Evolutionary conservation across 2,329 filamentous ascomycete species (phyloP).

Genomic region (Rhynchosporium secalis): DNA sequence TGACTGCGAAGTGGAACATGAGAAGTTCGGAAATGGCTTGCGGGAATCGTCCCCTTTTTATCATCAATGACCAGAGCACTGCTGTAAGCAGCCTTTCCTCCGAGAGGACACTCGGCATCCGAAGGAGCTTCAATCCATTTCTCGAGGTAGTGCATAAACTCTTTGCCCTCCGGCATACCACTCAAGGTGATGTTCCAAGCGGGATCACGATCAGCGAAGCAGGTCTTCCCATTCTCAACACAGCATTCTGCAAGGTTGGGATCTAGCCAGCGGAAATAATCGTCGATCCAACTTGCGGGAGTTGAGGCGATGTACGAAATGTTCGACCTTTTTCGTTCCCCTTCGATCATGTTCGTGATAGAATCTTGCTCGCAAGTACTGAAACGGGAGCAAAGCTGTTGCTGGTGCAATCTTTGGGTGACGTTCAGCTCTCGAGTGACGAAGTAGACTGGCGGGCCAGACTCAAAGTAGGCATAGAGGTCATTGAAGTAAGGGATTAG

Average conservation of each 20-base stretch:
- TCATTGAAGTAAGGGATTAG: slow-evolving; percentile 97
- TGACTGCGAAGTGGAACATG: slow-evolving; percentile 88
- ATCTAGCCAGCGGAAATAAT: slow-evolving; percentile 96
- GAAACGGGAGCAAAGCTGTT: slow-evolving; percentile 86
- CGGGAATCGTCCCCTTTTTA: slow-evolving; percentile 65
- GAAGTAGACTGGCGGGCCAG: slow-evolving; percentile 94
- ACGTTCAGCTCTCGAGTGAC: slow-evolving; percentile 80
- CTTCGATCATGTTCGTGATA: slow-evolving; percentile 85
- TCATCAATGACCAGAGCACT: slow-evolving; percentile 78
- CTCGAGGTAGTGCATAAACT: slow-evolving; percentile 83
- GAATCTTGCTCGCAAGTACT: slow-evolving; percentile 84
- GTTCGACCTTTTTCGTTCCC: slow-evolving; percentile 86
- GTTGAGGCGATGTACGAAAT: slow-evolving; percentile 86
- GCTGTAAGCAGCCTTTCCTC: slow-evolving; percentile 83
- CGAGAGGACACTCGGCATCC: slow-evolving; percentile 80
- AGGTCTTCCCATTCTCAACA: slow-evolving; percentile 55
- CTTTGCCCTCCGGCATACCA: slow-evolving; percentile 91
- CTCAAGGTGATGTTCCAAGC: slow-evolving; percentile 85
- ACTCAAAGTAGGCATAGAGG: slow-evolving; percentile 86
- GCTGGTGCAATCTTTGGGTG: slow-evolving; percentile 73
- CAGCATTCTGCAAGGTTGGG: slow-evolving; percentile 66
- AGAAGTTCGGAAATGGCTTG: slow-evolving; percentile 88
- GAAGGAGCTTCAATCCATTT: slow-evolving; percentile 83
- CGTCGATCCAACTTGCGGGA: slow-evolving; percentile 93
- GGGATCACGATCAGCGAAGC: slow-evolving; percentile 75